Evolutionary conservation across 2,329 filamentous ascomycete species (phyloP).

Genomic region (Penicillium griseofulvum): DNA sequence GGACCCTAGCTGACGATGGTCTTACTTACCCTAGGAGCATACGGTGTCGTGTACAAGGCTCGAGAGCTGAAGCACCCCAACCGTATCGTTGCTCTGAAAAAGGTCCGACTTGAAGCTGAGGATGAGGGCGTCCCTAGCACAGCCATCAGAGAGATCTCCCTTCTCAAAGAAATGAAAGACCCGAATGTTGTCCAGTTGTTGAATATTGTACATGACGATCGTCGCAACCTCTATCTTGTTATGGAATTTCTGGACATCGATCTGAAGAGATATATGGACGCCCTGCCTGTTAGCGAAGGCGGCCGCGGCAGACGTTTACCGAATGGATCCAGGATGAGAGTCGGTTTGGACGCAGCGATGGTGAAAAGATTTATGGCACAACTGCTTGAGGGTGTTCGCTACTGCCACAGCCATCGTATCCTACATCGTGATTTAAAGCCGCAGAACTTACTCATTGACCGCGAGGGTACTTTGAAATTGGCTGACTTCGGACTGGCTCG

Average conservation of each 20-base stretch:
- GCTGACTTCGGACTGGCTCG: slow-evolving; percentile 86
- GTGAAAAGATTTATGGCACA: slow-evolving; percentile 93
- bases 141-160: slow-evolving; percentile 88
- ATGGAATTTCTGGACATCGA: slow-evolving; percentile 89
- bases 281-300: slow-evolving; percentile 77
- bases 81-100: slow-evolving; percentile 89
- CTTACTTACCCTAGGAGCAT: slow-evolving; percentile 65
- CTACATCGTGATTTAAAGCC: slow-evolving; percentile 88
- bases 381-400: slow-evolving; percentile 76
- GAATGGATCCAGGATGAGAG: slow-evolving; percentile 65
- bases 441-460: slow-evolving; percentile 83
- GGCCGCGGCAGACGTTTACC: slow-evolving; percentile 82
- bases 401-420: slow-evolving; percentile 85
- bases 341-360: slow-evolving; percentile 75
- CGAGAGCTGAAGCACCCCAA: slow-evolving; percentile 77
- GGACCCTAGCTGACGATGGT: slow-evolving; percentile 13
- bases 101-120: slow-evolving; percentile 91
- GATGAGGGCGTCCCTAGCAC: slow-evolving; percentile 91
- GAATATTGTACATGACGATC: slow-evolving; percentile 92
- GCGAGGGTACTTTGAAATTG: slow-evolving; percentile 83
- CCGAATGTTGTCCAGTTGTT: slow-evolving; percentile 82
- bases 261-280: slow-evolving; percentile 95
- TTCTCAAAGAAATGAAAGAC: slow-evolving; percentile 92
- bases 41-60: slow-evolving; percentile 94
- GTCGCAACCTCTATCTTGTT: slow-evolving; percentile 91